Percentiles rank a stretch among this genome's conserved stretches.
phyloP scores from a whole-genome alignment of 352 stramenopile species.

The Phytophthora sp. region DNA sequence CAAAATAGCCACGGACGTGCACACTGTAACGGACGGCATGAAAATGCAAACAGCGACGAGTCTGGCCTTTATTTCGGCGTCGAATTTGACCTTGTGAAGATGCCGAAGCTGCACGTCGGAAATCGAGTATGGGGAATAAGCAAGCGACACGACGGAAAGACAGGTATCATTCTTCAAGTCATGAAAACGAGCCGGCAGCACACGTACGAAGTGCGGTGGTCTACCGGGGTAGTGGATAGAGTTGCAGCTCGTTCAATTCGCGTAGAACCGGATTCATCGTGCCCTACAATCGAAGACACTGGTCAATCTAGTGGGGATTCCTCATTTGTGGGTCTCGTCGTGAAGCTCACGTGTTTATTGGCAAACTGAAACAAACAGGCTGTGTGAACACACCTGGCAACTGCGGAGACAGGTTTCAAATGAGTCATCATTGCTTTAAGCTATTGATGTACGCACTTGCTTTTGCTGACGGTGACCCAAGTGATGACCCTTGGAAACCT shows the following conservation, averaged over 20 bases:
- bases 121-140: neutral
- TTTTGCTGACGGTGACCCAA: neutral
- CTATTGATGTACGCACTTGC: neutral
- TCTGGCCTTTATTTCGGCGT: neutral
- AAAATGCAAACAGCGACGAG: neutral
- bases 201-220: neutral
- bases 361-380: neutral
- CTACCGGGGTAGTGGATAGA: neutral
- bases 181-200: neutral
- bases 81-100: neutral
- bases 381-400: neutral
- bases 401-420: neutral
- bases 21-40: neutral
- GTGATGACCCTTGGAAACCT: neutral
- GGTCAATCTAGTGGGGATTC: neutral
- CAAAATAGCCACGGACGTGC: neutral
- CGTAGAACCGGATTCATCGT: neutral
- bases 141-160: neutral
- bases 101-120: neutral
- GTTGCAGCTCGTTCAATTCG: neutral
- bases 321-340: neutral
- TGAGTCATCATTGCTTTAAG: neutral
- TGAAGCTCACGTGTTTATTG: neutral
- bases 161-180: neutral
- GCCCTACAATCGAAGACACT: neutral